Percentiles rank a stretch among this genome's conserved stretches.
phyloP scores from a whole-genome alignment of 2,329 filamentous ascomycete species.

The Aspergillus sp. region DNA sequence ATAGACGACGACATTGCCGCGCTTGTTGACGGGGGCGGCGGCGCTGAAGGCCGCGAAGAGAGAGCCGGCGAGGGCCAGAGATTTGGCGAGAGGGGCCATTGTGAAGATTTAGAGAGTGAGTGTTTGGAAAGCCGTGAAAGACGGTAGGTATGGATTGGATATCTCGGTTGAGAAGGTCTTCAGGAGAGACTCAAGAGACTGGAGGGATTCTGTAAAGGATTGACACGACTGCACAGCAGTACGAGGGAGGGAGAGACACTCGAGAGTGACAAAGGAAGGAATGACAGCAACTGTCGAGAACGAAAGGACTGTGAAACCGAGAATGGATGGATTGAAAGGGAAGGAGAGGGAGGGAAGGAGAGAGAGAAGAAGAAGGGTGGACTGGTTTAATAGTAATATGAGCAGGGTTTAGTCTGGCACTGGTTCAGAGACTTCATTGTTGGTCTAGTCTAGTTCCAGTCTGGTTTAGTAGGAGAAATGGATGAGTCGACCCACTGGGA shows the following conservation, averaged over 20 bases:
- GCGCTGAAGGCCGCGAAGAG: conserved; percentile 31
- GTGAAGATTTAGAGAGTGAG: conserved; percentile 5
- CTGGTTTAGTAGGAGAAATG: no score
- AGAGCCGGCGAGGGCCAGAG: conserved; percentile 34
- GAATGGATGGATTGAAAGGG: conserved; percentile 4
- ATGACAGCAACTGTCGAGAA: conserved; percentile 15
- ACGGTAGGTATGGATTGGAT: no score
- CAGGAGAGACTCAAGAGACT: conserved; percentile 1
- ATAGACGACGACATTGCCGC: conserved; percentile 43
- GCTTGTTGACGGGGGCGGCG: conserved; percentile 35
- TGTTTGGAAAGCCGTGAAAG: not conserved
- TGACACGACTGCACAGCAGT: conserved; percentile 21
- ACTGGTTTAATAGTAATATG: no score
- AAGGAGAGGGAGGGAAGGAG: conserved; percentile 5
- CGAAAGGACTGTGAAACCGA: conserved; percentile 1
- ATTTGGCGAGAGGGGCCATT: conserved; percentile 39
- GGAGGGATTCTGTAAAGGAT: conserved; percentile 3
- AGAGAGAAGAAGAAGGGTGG: conserved; percentile 1
- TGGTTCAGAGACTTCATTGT: no score
- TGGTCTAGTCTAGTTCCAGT: no score
- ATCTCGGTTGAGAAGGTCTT: not conserved
- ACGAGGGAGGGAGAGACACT: conserved; percentile 8
- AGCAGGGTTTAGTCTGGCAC: no score
- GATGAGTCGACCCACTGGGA: no score
- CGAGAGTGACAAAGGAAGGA: conserved; percentile 12